Percentiles rank a stretch among this genome's conserved stretches.
Conservation (phyloP, 2,329 filamentous ascomycete genomes). For the Colletotrichum gigasporum region DNA sequence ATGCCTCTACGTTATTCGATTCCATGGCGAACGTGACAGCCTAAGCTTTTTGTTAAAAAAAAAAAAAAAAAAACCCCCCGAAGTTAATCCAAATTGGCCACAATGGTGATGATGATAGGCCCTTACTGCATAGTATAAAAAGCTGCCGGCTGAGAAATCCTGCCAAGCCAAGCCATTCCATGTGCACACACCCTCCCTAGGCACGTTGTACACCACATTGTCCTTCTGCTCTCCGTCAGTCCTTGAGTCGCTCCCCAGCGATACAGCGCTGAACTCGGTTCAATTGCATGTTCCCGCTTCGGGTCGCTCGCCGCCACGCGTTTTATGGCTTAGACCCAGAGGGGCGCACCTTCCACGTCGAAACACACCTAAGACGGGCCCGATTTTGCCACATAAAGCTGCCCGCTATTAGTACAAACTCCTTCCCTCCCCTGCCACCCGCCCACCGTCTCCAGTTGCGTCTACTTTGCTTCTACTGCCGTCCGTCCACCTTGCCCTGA, state of each 20-base stretch:
- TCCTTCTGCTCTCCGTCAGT: too few relatives aligned
- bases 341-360: constrained; percentile 30
- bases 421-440: background rate
- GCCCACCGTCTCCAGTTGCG: constrained; percentile 7
- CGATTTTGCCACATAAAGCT: constrained; percentile 33
- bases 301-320: constrained; percentile 1
- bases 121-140: too few relatives aligned
- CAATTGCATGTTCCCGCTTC: background rate
- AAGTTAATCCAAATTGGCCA: too few relatives aligned
- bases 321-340: constrained; percentile 33
- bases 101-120: too few relatives aligned
- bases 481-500: constrained; percentile 10
- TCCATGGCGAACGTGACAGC: too few relatives aligned
- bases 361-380: constrained; percentile 35
- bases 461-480: constrained; percentile 6
- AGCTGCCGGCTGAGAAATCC: too few relatives aligned
- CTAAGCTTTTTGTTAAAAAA: too few relatives aligned
- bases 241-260: background rate
- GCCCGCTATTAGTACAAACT: constrained; percentile 6
- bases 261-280: constrained; percentile 15
- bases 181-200: too few relatives aligned
- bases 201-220: too few relatives aligned
- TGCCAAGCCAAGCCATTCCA: too few relatives aligned
- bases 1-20: too few relatives aligned
- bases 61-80: background rate